Percentiles rank a stretch among this genome's conserved stretches.
Evolutionary conservation across 139 green algal species (phyloP).

Genomic region (Yamagishiella unicocca): DNA sequence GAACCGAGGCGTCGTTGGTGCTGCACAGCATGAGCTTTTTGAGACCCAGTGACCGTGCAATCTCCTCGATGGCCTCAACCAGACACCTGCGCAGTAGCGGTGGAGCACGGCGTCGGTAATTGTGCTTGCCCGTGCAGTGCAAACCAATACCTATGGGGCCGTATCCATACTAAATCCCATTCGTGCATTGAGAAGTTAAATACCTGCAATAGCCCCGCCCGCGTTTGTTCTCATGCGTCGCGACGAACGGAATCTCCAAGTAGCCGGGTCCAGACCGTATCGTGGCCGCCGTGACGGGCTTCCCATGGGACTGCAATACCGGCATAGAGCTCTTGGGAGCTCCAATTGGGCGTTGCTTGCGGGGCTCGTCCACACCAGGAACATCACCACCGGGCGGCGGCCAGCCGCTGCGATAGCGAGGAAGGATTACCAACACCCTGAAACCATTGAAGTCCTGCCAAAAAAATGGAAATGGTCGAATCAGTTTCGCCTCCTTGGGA

Average conservation of each 20-base stretch:
- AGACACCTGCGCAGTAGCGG: slow-evolving; percentile 72
- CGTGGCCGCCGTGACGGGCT: slow-evolving; percentile 87
- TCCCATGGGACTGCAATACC: slow-evolving; percentile 75
- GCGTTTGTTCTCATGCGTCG: slow-evolving; percentile 82
- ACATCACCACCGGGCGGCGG: slow-evolving; percentile 68
- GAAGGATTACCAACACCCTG: slow-evolving; percentile 80
- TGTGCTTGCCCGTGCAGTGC: neutral
- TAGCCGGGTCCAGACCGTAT: slow-evolving; percentile 85
- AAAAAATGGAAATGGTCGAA: neutral
- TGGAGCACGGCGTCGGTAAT: neutral
- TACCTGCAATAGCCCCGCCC: slow-evolving; percentile 83
- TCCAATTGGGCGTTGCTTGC: slow-evolving; percentile 60
- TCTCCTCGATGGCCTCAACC: slow-evolving; percentile 88
- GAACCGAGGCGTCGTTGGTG: slow-evolving; percentile 63
- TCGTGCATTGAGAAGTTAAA: neutral
- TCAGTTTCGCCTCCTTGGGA: no score
- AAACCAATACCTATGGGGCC: no score
- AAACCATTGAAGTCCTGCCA: slow-evolving; percentile 94
- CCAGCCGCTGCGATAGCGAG: slow-evolving; percentile 81
- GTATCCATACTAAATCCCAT: neutral
- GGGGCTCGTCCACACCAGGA: slow-evolving; percentile 48
- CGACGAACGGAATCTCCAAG: slow-evolving; percentile 93
- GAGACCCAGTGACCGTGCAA: slow-evolving; percentile 69
- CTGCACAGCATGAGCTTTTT: slow-evolving; percentile 75
- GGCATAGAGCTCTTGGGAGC: slow-evolving; percentile 71